Evolutionary conservation across 2,329 filamentous ascomycete species (phyloP), one percentile per base, ranked within the genome.

Genomic region (Furcasterigmium sp.): DNA sequence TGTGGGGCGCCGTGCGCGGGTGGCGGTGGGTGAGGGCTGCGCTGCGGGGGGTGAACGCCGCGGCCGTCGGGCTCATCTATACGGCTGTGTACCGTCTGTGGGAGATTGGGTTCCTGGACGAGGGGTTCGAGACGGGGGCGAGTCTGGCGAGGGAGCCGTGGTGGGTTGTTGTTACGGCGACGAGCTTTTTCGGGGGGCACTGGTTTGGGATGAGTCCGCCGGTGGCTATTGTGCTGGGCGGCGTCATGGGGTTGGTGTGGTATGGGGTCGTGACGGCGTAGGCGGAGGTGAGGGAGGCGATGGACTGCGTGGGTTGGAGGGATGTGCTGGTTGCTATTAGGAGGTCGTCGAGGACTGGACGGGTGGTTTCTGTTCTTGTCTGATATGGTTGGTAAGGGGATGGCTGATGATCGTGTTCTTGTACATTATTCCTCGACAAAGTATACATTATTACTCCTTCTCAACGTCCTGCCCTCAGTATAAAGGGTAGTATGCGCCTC

Each of bases 41-140:
- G 0, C 51, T 84, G 9, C 56, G 78, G 13, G 79, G 80, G 0
- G 58, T 82, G 5, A 84, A 83, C 53, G 77, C 80, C 0, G 68
- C 67, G 0, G 80, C 80, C 0, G 76, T 83, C 0, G 80, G 80
- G 0, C 51, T 84, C 28, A 75, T 84, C 1, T 84, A 79, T 42
- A 82, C 79, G 1, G 80, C 80, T 0, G 78, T 84, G 1, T 84
- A 84, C 48, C 64, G 78, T 3, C 59, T 84, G 8, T 82, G 76
- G 76, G 69, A 80, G 59, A 75, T 83, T 51, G 80, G 80, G 0
- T 81, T 72, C 46, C 59, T 84, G 6, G 75, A 74, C 11, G 61
- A 72, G 18, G 62, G 64, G 0, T 70, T 67, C 15, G 62, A 65
- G 44, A 54, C 55, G 3, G 80, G 80, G 0, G 70, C 65, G 37